Evolutionary conservation across 1,139 yeast species (phyloP).

Genomic region (Suhomyces terraborum): DNA sequence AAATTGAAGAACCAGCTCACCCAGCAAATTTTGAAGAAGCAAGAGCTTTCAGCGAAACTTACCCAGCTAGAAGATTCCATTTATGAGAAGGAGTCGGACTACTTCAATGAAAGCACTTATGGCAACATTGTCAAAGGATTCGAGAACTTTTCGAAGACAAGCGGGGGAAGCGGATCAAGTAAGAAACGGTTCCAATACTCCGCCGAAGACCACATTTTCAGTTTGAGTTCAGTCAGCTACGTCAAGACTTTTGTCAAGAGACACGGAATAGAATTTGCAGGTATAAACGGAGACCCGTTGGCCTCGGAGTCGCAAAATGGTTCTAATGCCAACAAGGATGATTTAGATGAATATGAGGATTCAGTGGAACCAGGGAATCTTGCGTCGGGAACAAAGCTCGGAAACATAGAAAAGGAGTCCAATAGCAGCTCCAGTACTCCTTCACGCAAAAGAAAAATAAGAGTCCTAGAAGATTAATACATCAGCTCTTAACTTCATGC

Average conservation of each 20-base stretch:
- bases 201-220: slow-evolving; percentile 85
- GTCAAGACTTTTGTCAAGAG: slow-evolving; percentile 58
- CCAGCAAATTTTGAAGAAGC: slow-evolving; percentile 63
- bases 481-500: neutral
- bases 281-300: slow-evolving; percentile 14
- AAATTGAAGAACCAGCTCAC: slow-evolving; percentile 67
- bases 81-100: slow-evolving; percentile 78
- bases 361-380: slow-evolving; percentile 35
- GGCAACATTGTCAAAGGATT: slow-evolving; percentile 91
- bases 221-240: slow-evolving; percentile 74
- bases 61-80: slow-evolving; percentile 72
- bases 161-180: slow-evolving; percentile 35
- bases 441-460: slow-evolving; percentile 38
- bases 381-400: slow-evolving; percentile 10
- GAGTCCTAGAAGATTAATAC: slow-evolving; percentile 33
- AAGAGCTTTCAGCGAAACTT: slow-evolving; percentile 63
- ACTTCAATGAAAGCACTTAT: slow-evolving; percentile 65
- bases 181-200: slow-evolving; percentile 60
- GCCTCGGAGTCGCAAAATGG: slow-evolving; percentile 7
- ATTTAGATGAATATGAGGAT: slow-evolving; percentile 50
- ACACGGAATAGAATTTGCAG: slow-evolving; percentile 21
- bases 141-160: slow-evolving; percentile 69
- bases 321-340: slow-evolving; percentile 28
- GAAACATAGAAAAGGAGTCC: slow-evolving; percentile 7
- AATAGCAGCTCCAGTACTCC: slow-evolving; percentile 28